phyloP scores from a whole-genome alignment of 2,329 filamentous ascomycete genomes.

The Metarhizium album region DNA sequence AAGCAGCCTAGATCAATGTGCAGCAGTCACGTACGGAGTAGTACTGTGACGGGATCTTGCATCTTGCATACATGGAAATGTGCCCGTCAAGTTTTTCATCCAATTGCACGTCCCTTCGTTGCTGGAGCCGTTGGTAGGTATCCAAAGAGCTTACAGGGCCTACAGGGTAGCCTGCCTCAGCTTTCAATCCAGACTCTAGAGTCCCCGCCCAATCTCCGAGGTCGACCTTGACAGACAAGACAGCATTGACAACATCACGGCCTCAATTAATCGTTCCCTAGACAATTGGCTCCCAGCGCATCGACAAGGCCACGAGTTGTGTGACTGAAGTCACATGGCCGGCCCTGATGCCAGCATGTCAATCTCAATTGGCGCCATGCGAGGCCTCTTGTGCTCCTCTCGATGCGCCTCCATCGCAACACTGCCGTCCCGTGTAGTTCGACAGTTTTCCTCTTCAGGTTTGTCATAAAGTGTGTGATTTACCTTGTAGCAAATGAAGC shows the following conservation, averaged over 20 bases:
- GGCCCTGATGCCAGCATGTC: conserved; percentile 12
- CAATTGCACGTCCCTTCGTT: too few species aligned
- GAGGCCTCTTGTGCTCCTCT: conserved; percentile 14
- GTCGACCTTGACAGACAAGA: too few species aligned
- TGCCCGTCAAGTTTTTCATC: too few species aligned
- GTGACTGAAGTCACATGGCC: background rate
- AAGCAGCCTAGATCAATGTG: too few species aligned
- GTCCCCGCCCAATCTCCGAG: background rate
- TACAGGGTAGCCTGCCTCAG: background rate
- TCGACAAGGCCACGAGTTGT: background rate
- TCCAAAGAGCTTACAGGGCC: too few species aligned
- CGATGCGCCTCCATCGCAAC: conserved; percentile 13
- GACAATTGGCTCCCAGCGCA: background rate
- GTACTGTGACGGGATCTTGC: too few species aligned
- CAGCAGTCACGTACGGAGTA: too few species aligned
- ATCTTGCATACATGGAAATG: too few species aligned
- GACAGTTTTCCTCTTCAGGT: conserved; percentile 5
- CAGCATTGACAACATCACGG: background rate
- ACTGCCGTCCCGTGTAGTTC: background rate
- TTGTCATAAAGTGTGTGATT: background rate
- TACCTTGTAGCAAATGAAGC: background rate
- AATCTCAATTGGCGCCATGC: conserved; percentile 15
- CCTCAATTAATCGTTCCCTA: background rate
- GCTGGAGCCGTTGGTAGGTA: too few species aligned
- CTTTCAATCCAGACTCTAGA: background rate